Evolutionary conservation across 2,329 filamentous ascomycete species (phyloP).

Genomic region (Daldinia sp.): DNA sequence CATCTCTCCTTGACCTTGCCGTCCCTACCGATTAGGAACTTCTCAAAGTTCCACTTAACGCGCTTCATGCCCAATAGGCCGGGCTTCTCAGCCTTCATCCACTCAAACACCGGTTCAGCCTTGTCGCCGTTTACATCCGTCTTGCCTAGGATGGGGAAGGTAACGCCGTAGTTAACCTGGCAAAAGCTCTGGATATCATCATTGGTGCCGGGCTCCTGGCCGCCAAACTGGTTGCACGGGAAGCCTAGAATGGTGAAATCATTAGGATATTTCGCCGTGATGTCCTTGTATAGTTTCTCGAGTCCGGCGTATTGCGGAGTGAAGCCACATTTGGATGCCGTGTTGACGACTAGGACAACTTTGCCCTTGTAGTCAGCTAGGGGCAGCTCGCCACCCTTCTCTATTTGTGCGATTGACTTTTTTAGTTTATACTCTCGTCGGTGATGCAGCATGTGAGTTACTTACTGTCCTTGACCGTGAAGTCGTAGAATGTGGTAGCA

Average conservation of each 20-base stretch:
- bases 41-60: constrained; percentile 99
- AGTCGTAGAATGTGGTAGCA: constrained; percentile 82
- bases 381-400: constrained; percentile 78
- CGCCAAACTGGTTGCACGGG: constrained; percentile 97
- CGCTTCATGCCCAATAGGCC: constrained; percentile 89
- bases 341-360: constrained; percentile 96
- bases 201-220: constrained; percentile 86
- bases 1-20: constrained; percentile 88
- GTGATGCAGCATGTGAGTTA: constrained; percentile 40
- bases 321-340: constrained; percentile 98
- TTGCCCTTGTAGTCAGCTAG: constrained; percentile 85
- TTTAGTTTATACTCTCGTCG: constrained; percentile 29
- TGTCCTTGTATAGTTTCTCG: constrained; percentile 86
- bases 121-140: constrained; percentile 91
- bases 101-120: constrained; percentile 84
- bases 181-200: constrained; percentile 88
- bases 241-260: constrained; percentile 93
- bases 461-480: constrained; percentile 84
- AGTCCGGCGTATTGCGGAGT: constrained; percentile 94
- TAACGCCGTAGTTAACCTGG: constrained; percentile 93
- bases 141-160: constrained; percentile 92
- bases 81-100: constrained; percentile 78
- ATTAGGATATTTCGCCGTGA: constrained; percentile 76
- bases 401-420: constrained; percentile 56
- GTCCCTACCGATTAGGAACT: constrained; percentile 90